phyloP scores from a whole-genome alignment of 345 rosid genomes.

The Kandelia obovata region DNA sequence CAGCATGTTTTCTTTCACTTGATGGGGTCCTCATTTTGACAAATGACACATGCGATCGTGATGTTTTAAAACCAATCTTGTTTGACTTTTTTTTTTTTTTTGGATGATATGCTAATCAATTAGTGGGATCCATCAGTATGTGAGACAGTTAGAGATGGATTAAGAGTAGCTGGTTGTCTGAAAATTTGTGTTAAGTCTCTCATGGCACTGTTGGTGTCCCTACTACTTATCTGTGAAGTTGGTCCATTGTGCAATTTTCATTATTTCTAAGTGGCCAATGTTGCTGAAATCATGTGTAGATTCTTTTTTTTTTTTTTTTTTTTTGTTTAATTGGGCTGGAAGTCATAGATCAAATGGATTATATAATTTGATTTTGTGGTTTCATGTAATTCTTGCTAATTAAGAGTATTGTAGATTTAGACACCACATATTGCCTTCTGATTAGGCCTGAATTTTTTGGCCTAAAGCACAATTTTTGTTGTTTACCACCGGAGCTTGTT shows the following conservation, averaged over 20 bases:
- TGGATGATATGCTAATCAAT: too few species aligned
- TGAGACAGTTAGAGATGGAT: neutral
- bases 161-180: conserved; percentile 3
- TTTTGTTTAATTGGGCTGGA: neutral
- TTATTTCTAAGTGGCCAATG: conserved; percentile 4
- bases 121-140: neutral
- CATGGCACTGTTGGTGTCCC: conserved; percentile 13
- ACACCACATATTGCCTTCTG: too few species aligned
- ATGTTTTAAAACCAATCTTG: too few species aligned
- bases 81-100: neutral
- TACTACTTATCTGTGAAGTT: neutral
- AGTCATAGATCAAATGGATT: neutral
- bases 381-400: too few species aligned
- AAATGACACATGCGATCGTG: too few species aligned
- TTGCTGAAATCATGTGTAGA: neutral
- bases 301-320: neutral
- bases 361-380: too few species aligned
- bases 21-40: too few species aligned
- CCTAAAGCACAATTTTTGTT: too few species aligned
- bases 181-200: conserved; percentile 1
- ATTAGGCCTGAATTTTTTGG: too few species aligned
- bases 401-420: too few species aligned
- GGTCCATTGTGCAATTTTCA: conserved; percentile 9
- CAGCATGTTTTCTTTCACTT: too few species aligned
- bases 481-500: too few species aligned